Conservation (phyloP, 116 monocot genomes). For the Dioscorea cayenensis region DNA sequence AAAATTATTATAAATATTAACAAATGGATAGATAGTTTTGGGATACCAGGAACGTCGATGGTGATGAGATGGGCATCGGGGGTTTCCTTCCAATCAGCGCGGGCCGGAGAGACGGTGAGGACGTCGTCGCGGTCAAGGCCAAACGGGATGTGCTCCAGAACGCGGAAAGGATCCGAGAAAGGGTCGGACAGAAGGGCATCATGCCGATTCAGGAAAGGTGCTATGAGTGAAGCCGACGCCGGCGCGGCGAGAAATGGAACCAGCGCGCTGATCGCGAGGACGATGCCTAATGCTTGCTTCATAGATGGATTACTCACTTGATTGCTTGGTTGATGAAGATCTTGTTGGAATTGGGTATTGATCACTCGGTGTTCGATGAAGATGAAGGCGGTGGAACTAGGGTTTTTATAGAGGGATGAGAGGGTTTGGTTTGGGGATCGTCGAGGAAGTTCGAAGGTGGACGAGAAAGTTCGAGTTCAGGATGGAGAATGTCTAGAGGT, state of each 20-base stretch:
- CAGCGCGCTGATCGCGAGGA: neutral
- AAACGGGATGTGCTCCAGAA: constrained; percentile 63
- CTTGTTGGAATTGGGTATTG: too few species aligned
- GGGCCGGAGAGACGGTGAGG: constrained; percentile 18
- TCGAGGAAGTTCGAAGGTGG: neutral
- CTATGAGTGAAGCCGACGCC: constrained; percentile 12
- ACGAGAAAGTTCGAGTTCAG: neutral
- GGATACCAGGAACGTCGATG: constrained; percentile 56
- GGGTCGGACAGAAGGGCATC: constrained; percentile 11
- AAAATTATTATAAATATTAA: too few species aligned
- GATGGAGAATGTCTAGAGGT: neutral
- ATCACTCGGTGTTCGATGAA: too few species aligned
- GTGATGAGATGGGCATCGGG: constrained; percentile 40
- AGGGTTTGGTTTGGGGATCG: too few species aligned
- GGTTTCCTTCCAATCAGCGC: constrained; percentile 80
- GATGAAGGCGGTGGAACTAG: too few species aligned
- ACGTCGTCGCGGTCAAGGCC: constrained; percentile 39
- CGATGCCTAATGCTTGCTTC: neutral
- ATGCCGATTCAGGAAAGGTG: constrained; percentile 23
- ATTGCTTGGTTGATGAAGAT: too few species aligned
- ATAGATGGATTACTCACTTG: neutral
- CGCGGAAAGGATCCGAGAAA: constrained; percentile 41
- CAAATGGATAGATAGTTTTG: too few species aligned
- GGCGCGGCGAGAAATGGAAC: neutral
- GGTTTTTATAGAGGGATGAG: too few species aligned